Evolutionary conservation across 2,329 filamentous ascomycete genomes (phyloP).

Genomic region (Salinomyces thailandicus): DNA sequence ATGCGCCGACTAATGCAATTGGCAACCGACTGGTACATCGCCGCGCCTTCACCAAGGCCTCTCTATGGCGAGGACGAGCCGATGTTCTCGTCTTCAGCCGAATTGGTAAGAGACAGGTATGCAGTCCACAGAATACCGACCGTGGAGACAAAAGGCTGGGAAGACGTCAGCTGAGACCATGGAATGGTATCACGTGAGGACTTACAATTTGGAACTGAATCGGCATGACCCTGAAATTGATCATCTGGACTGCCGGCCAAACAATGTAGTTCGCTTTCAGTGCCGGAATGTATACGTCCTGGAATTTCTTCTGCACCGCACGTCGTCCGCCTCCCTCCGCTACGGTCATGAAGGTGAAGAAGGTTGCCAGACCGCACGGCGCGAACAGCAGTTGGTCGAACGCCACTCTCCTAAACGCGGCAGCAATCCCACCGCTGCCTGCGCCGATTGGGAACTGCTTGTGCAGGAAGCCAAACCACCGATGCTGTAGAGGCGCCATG

Average conservation of each 20-base stretch:
- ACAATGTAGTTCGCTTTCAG: constrained; percentile 92
- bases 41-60: neutral
- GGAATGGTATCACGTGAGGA: neutral
- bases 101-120: constrained; percentile 86
- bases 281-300: constrained; percentile 87
- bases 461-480: constrained; percentile 86
- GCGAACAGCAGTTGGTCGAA: constrained; percentile 92
- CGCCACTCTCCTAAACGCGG: constrained; percentile 79
- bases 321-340: constrained; percentile 81
- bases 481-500: constrained; percentile 91
- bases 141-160: constrained; percentile 85
- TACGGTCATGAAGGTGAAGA: constrained; percentile 94
- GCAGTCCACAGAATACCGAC: constrained; percentile 96
- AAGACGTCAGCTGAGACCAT: neutral
- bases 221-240: constrained; percentile 93
- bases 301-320: constrained; percentile 72
- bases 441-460: constrained; percentile 67
- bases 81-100: constrained; percentile 53
- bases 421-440: constrained; percentile 43
- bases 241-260: constrained; percentile 89
- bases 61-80: constrained; percentile 1
- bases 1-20: neutral
- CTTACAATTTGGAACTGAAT: constrained; percentile 93
- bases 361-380: constrained; percentile 72
- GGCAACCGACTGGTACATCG: constrained; percentile 6